These are phyloP conservation scores for Zanthoxylum bungeanum DNA, from an alignment of 345 rosid genomes.

Conservation along the genomic window DNA sequence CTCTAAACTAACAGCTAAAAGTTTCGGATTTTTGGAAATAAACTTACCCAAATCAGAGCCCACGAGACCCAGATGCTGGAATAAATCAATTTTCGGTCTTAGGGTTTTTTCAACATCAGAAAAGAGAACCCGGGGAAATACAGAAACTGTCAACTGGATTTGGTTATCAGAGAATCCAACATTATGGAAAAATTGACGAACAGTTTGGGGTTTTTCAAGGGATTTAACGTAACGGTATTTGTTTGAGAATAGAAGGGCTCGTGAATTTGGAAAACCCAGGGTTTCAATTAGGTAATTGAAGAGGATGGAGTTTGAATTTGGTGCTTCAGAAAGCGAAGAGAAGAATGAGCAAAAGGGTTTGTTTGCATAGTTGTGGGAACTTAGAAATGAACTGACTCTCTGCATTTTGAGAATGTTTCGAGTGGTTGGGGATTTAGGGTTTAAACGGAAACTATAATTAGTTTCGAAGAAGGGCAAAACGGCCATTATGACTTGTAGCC, in stretches of 20 bases:
- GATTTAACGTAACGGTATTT: conserved; percentile 14
- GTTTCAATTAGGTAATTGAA: conserved; percentile 4
- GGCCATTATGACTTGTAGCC: too few species aligned
- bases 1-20: conserved; percentile 25
- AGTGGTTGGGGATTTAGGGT: not conserved
- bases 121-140: conserved; percentile 26
- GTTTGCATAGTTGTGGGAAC: not conserved
- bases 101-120: conserved; percentile 14
- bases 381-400: not conserved
- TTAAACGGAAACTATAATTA: too few species aligned
- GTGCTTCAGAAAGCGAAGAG: conserved; percentile 7
- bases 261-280: conserved; percentile 11
- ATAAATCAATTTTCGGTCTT: too few species aligned
- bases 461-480: too few species aligned
- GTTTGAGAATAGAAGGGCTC: conserved; percentile 8
- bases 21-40: not conserved
- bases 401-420: not conserved
- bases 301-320: not conserved
- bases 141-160: conserved; percentile 12
- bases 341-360: conserved; percentile 16
- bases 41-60: too few species aligned
- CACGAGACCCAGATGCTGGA: too few species aligned
- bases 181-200: conserved; percentile 4
- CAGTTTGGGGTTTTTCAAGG: conserved; percentile 18
- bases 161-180: conserved; percentile 24